Evolutionary conservation across 192 early-diverging fungal species (phyloP), one percentile per base, ranked within the genome.

Genomic region (Glomus cerebriforme): DNA sequence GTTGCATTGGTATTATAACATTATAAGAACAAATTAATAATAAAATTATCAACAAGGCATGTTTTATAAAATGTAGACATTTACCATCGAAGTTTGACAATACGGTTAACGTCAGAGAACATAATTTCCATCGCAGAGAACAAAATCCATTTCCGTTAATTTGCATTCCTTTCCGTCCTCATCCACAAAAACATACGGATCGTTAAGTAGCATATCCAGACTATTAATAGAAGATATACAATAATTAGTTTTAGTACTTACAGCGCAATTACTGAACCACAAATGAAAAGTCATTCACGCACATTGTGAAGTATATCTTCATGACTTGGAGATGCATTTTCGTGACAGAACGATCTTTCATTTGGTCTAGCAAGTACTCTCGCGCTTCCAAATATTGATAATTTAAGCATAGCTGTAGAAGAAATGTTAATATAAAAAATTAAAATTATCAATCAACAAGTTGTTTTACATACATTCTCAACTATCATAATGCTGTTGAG

Each of bases 241-340:
- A n/a, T n/a, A n/a, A 63, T 63, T 63, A 63, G 62, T 63, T 63
- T 29, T 63, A 63, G 9, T 63, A 63, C 2, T 63, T 63, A 63
- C 12, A 27, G 27, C 7, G 9, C 27, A 63, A 8, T 15, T 63
- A 27, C 62, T 63, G 27, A 63, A 63, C 27, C 7, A 63, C 24
- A 63, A 63, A 3, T 63, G 4, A 63, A 63, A 54, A 54, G 6
- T 54, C 0, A 54, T 54, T 22, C 39, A 69, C 67, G 3, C 39
- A 69, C 67, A 69, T 43, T 39, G 35, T 69, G 19, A 43, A 69
- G 24, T 69, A 69, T 39, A 69, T 69, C 1, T 69, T 69, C 37
- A 69, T 7, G 31, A 69, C 39, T 43, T 69, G 67, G n/a, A 39
- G 31, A 69, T 69, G 10, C 1, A 43, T 34, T 34, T n/a, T 43